phyloP scores from a whole-genome alignment of 768 basidiomycete genomes.

The Leccinum uliginosum region DNA sequence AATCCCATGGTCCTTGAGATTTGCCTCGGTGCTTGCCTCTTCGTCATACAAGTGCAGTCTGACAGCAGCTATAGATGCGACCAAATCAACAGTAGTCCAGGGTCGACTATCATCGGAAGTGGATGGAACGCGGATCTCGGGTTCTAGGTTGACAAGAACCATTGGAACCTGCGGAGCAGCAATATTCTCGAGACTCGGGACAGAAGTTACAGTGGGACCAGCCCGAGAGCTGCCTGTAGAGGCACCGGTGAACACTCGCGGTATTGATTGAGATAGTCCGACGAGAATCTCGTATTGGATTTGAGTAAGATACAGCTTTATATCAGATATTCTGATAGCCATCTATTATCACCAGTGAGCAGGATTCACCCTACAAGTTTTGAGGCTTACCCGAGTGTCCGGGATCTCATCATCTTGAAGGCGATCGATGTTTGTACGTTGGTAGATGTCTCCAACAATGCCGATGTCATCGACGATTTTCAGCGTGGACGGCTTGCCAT shows the following conservation, averaged over 20 bases:
- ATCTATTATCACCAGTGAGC: conserved; percentile 43
- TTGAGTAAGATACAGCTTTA: conserved; percentile 81
- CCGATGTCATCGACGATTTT: conserved; percentile 93
- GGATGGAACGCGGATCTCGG: conserved; percentile 46
- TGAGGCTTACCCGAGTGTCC: conserved; percentile 62
- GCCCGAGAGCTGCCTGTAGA: conserved; percentile 39
- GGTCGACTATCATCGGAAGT: conserved; percentile 26
- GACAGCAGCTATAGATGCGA: conserved; percentile 64
- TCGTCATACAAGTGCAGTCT: conserved; percentile 84
- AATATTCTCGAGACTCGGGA: conserved; percentile 3
- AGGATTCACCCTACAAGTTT: neutral
- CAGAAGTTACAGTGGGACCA: conserved; percentile 20
- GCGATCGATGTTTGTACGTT: conserved; percentile 54
- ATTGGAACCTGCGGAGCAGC: conserved; percentile 1
- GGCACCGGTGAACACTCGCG: conserved; percentile 51
- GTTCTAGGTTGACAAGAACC: conserved; percentile 34
- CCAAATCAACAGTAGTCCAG: conserved; percentile 70
- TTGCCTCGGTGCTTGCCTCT: conserved; percentile 49
- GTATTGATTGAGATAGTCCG: conserved; percentile 61
- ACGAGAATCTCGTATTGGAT: conserved; percentile 75
- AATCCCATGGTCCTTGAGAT: conserved; percentile 75
- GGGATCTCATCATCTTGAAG: conserved; percentile 51
- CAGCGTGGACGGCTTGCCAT: conserved; percentile 47
- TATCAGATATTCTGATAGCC: conserved; percentile 70
- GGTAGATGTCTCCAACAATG: conserved; percentile 62